These are phyloP conservation scores for Cinnamomum micranthum DNA, from an alignment of 164 flowering plant species.

Conservation along the genomic window DNA sequence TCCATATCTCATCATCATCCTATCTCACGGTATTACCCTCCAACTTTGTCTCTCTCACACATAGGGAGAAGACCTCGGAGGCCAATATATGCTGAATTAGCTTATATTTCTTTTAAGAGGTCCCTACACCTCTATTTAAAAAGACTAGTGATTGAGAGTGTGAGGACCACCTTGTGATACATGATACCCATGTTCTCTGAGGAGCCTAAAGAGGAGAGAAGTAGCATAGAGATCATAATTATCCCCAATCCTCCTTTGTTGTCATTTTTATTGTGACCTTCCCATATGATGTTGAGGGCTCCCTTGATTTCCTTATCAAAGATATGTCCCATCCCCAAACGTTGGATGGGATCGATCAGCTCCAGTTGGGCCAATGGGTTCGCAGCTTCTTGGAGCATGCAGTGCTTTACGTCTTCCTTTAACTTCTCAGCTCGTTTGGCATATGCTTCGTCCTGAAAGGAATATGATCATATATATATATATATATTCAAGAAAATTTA, in stretches of 20 bases:
- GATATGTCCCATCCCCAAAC: conserved; percentile 26
- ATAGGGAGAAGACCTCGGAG: no score
- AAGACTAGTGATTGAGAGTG: no score
- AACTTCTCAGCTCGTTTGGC: neutral
- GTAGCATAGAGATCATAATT: conserved; percentile 11
- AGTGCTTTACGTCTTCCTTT: neutral
- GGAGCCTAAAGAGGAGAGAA: conserved; percentile 28
- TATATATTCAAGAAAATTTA: no score
- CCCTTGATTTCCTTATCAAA: conserved; percentile 28
- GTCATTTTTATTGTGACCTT: neutral
- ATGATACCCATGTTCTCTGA: conserved; percentile 16
- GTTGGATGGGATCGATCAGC: conserved; percentile 28
- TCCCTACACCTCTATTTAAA: no score
- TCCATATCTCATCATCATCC: no score
- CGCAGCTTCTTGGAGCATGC: neutral
- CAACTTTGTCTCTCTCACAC: no score
- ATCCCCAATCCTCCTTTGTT: neutral
- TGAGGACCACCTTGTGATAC: conserved; percentile 9
- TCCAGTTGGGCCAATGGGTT: conserved; percentile 4
- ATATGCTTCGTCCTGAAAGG: neutral
- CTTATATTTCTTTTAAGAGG: no score
- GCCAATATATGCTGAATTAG: no score
- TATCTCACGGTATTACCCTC: no score
- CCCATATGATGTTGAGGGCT: neutral
- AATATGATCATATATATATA: no score